Evolutionary conservation across 2,329 filamentous ascomycete genomes (phyloP), one percentile per base, ranked within the genome.

Genomic region (Penicillium sp.): DNA sequence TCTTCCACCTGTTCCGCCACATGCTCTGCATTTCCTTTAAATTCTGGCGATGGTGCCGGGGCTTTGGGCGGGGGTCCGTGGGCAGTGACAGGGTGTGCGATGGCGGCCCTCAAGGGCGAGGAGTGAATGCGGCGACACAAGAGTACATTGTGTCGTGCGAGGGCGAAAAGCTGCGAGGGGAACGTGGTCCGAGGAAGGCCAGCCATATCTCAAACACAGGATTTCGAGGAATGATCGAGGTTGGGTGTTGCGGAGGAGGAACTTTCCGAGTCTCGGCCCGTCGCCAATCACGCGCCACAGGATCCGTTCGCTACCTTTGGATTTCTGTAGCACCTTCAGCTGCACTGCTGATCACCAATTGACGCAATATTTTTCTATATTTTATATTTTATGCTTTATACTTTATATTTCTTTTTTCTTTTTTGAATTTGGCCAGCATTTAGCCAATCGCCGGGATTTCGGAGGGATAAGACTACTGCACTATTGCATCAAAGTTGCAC

Each of bases 11-110:
- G 66, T 27, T 73, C 74, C 12, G 79, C 63, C 66, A 40, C 77
- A 45, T 76, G 66, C 28, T 73, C 74, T 13, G 79, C 63, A 15
- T 74, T 67, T 33, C 76, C 75, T 45, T 74, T 68, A 27, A 78
- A 73, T 49, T 75, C 73, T 13, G 76, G 70, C 6, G 75, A 65
- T 4, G 79, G 74, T 42, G 74, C 70, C 13, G 82, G 82, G 18
- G 79, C 75, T 56, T 75, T 75, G 3, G 82, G 82, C 32, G 82
- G 82, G 45, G 81, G 81, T 3, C 81, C 81, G 42, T 80, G 74
- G 9, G 81, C 76, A 9, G 79, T 82, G 46, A 81, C 75, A 54
- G 80, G 76, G 49, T 83, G 73, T 12, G 81, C 80, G 42, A 78
- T 78, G 7, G 81, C 81, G 45, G 69, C 65, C 51, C 72, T 74